These are phyloP conservation scores for Malus fusca DNA, from an alignment of 306 rosid species.

Conservation along the genomic window DNA sequence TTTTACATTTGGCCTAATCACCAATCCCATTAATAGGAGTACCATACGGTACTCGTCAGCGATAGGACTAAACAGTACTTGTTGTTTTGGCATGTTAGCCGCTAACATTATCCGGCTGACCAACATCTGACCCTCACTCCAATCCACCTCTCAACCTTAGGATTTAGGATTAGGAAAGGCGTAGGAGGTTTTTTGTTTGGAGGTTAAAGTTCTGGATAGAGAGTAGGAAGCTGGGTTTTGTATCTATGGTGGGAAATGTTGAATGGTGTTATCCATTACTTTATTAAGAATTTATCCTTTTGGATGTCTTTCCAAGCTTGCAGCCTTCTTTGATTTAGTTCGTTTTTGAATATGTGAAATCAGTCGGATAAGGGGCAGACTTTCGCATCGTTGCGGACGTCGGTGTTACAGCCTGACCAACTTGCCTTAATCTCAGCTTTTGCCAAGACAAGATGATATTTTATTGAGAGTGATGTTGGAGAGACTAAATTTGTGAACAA, in stretches of 20 bases:
- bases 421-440: no score
- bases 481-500: no score
- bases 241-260: slow-evolving; percentile 32
- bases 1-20: slow-evolving; percentile 74
- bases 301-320: not conserved
- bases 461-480: no score
- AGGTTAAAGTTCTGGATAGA: slow-evolving; percentile 27
- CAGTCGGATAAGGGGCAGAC: not conserved
- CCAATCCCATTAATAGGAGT: slow-evolving; percentile 41
- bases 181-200: slow-evolving; percentile 42
- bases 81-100: slow-evolving; percentile 13
- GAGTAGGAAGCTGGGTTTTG: slow-evolving; percentile 40
- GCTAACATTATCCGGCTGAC: slow-evolving; percentile 53
- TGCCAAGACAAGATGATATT: no score
- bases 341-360: not conserved
- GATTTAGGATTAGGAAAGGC: slow-evolving; percentile 28
- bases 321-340: not conserved
- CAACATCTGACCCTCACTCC: slow-evolving; percentile 40
- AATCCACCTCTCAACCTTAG: slow-evolving; percentile 31
- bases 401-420: no score
- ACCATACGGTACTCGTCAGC: not conserved
- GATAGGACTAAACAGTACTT: not conserved
- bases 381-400: no score
- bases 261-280: not conserved
- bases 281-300: not conserved